These are phyloP conservation scores for Talaromyces sp. DNA, from an alignment of 2,329 filamentous ascomycete species.

Conservation along the genomic window DNA sequence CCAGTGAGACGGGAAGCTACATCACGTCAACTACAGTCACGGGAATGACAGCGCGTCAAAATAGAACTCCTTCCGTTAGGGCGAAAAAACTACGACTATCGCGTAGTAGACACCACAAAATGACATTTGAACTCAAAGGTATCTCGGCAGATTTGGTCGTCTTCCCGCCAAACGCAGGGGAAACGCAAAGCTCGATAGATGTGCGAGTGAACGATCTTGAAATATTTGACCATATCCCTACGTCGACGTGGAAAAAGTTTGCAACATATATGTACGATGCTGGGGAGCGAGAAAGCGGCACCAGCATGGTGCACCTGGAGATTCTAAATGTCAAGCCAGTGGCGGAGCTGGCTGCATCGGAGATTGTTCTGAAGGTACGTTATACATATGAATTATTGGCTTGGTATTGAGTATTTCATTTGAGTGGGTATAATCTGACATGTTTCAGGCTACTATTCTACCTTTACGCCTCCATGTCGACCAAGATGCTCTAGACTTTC, in stretches of 20 bases:
- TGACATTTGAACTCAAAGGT: constrained; percentile 86
- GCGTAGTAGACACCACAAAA: constrained; percentile 87
- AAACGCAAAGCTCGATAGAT: constrained; percentile 84
- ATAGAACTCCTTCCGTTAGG: constrained; percentile 30
- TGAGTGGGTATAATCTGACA: constrained; percentile 11
- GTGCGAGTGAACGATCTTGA: constrained; percentile 77
- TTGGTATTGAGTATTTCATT: background rate
- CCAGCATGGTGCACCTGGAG: constrained; percentile 86
- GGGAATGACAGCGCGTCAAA: constrained; percentile 31
- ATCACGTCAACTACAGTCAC: constrained; percentile 62
- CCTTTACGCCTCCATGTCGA: constrained; percentile 91
- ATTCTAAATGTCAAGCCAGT: constrained; percentile 83
- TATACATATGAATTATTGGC: background rate
- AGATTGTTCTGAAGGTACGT: constrained; percentile 71
- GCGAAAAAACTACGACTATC: constrained; percentile 65
- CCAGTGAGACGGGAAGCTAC: constrained; percentile 84
- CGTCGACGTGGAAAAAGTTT: constrained; percentile 98
- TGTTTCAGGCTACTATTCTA: constrained; percentile 58
- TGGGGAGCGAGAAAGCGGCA: constrained; percentile 77
- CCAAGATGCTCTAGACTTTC: constrained; percentile 94
- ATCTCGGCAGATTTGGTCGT: constrained; percentile 76
- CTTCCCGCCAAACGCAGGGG: constrained; percentile 69
- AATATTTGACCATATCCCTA: constrained; percentile 88
- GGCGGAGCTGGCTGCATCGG: constrained; percentile 75
- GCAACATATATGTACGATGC: constrained; percentile 86